phyloP scores from a whole-genome alignment of 345 rosid genomes.

The Melastoma malabathricum region DNA sequence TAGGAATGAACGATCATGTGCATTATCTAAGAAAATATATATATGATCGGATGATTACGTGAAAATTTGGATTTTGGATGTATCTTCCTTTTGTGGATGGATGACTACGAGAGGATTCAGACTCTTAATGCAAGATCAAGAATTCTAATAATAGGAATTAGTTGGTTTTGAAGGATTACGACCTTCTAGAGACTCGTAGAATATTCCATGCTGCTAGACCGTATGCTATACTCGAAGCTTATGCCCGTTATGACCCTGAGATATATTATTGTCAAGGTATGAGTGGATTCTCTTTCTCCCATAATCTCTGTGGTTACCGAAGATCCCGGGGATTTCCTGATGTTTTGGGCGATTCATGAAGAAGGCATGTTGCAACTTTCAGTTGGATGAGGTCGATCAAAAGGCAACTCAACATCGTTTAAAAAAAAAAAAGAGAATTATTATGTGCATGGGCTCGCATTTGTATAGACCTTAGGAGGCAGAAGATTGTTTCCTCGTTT shows the following conservation, averaged over 20 bases:
- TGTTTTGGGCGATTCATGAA: slow-evolving; percentile 91
- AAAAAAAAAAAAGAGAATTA: too few relatives aligned
- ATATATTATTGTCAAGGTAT: slow-evolving; percentile 98
- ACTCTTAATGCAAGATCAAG: too few relatives aligned
- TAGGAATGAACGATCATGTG: too few relatives aligned
- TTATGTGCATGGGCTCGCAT: slow-evolving; percentile 72
- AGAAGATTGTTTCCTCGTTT: slow-evolving; percentile 91
- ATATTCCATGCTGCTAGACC: slow-evolving; percentile 93
- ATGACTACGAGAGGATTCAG: too few relatives aligned
- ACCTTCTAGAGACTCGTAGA: slow-evolving; percentile 57
- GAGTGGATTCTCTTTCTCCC: slow-evolving; percentile 97
- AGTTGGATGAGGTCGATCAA: slow-evolving; percentile 77
- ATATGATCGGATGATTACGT: too few relatives aligned
- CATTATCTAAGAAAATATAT: too few relatives aligned
- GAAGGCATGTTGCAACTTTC: slow-evolving; percentile 88
- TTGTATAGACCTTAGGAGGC: slow-evolving; percentile 82
- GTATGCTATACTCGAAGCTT: slow-evolving; percentile 90
- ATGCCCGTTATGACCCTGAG: slow-evolving; percentile 74
- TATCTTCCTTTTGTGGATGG: too few relatives aligned
- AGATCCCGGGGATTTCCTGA: slow-evolving; percentile 90
- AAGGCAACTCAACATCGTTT: slow-evolving; percentile 69
- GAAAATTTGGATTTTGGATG: too few relatives aligned
- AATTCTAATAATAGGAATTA: too few relatives aligned
- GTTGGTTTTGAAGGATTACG: slow-evolving; percentile 70
- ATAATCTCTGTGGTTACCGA: slow-evolving; percentile 60